phyloP scores from a whole-genome alignment of 148 eudicot species.

The Rhododendron williamsianum region DNA sequence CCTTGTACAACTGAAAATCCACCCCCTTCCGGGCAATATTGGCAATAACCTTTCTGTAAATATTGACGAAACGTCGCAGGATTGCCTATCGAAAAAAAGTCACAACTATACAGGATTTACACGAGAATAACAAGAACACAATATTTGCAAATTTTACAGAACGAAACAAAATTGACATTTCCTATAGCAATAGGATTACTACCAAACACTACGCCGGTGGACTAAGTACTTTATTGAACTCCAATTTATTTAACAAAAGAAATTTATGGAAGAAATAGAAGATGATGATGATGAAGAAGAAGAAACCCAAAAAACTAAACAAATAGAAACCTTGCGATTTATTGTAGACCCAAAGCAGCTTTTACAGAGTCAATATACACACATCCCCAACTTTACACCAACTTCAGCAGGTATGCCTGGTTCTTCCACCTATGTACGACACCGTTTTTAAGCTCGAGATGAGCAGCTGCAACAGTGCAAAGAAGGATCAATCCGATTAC shows the following conservation, averaged over 20 bases:
- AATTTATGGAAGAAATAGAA: too few relatives aligned
- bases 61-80: background rate
- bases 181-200: background rate
- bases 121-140: background rate
- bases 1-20: background rate
- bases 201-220: background rate
- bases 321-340: background rate
- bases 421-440: background rate
- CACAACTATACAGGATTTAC: background rate
- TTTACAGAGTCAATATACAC: background rate
- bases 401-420: conserved; percentile 1
- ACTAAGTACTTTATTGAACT: background rate
- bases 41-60: background rate
- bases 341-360: background rate
- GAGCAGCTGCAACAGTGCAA: conserved; percentile 8
- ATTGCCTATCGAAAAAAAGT: background rate
- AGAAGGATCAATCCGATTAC: background rate
- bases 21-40: background rate
- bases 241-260: conserved; percentile 6
- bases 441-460: background rate
- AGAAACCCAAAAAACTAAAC: background rate
- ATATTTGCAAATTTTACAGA: background rate
- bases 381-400: background rate
- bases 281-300: background rate
- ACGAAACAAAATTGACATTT: background rate